phyloP scores from a whole-genome alignment of 75 land plant species.

The Pinus tabuliformis region DNA sequence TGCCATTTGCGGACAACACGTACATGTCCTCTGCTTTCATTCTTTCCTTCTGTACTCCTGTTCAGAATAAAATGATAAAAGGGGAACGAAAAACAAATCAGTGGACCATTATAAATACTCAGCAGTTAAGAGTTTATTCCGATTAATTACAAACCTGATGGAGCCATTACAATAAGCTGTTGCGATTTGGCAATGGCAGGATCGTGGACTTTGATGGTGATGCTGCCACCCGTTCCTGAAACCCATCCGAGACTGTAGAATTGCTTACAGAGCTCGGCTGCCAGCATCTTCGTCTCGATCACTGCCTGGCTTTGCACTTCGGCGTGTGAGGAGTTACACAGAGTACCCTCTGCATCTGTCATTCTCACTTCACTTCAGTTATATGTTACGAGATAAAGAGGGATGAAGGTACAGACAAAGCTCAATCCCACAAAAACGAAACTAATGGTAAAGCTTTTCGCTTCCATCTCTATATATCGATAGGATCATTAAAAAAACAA shows the following conservation, averaged over 20 bases:
- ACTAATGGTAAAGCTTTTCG: too few relatives aligned
- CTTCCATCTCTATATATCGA: too few relatives aligned
- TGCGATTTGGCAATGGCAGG: constrained; percentile 62
- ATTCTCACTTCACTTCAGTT: too few relatives aligned
- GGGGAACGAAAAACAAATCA: neutral
- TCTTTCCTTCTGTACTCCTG: constrained; percentile 99
- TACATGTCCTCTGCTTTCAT: constrained; percentile 96
- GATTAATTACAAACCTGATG: constrained; percentile 63
- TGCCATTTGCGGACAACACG: constrained; percentile 69
- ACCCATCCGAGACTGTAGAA: constrained; percentile 98
- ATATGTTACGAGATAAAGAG: too few relatives aligned
- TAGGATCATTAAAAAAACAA: too few relatives aligned
- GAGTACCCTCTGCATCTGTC: too few relatives aligned
- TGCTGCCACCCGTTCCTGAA: constrained; percentile 98
- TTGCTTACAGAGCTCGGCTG: constrained; percentile 95
- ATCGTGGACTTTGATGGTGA: constrained; percentile 90
- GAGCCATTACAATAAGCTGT: constrained; percentile 96
- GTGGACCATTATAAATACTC: neutral
- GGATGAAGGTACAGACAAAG: too few relatives aligned
- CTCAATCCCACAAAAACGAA: too few relatives aligned
- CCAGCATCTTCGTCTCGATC: constrained; percentile 57
- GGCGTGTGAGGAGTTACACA: too few relatives aligned
- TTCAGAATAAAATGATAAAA: neutral
- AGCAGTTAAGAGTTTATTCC: too few relatives aligned
- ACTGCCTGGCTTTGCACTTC: constrained; percentile 41